Percentiles rank a stretch among this genome's conserved stretches.
Evolutionary conservation across 2,329 filamentous ascomycete genomes (phyloP).

Genomic region (Ophiostoma fasciatum): DNA sequence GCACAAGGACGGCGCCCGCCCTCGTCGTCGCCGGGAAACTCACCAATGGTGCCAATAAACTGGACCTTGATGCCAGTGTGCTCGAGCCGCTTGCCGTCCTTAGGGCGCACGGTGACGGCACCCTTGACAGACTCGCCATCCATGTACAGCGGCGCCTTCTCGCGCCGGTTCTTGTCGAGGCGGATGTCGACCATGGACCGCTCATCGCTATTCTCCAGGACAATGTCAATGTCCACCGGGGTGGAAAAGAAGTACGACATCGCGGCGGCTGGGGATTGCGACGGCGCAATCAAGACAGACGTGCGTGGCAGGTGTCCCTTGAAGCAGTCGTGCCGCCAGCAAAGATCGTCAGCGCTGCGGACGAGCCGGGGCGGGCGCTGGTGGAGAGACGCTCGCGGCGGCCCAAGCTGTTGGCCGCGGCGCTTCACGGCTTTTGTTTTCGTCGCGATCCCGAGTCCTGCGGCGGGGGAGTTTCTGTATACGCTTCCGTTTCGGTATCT

Average conservation of each 20-base stretch:
- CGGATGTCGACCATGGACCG: slow-evolving; percentile 94
- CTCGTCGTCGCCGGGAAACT: too few species aligned
- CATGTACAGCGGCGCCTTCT: slow-evolving; percentile 94
- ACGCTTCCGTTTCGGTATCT: too few species aligned
- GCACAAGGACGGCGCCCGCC: too few species aligned
- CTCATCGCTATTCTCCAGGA: slow-evolving; percentile 89
- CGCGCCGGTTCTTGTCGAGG: slow-evolving; percentile 92
- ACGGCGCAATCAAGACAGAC: not conserved
- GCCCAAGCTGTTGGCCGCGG: too few species aligned
- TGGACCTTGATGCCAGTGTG: slow-evolving; percentile 99
- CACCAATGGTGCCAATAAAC: slow-evolving; percentile 97
- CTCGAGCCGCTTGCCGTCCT: slow-evolving; percentile 94
- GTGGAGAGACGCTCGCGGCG: too few species aligned
- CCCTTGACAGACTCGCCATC: slow-evolving; percentile 98
- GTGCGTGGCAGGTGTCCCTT: not conserved
- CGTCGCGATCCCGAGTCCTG: too few species aligned
- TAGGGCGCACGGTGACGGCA: slow-evolving; percentile 84
- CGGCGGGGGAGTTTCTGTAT: too few species aligned
- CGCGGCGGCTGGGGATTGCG: slow-evolving; percentile 13
- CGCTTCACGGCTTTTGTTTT: too few species aligned
- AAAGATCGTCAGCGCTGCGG: too few species aligned
- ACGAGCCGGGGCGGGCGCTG: too few species aligned
- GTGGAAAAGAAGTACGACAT: slow-evolving; percentile 99
- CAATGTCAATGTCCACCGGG: slow-evolving; percentile 96
- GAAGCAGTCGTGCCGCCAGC: too few species aligned